Evolutionary conservation across 225 moss, liverwort and hornwort genomes (phyloP), one percentile per base, ranked within the genome.

Genomic region (Polytrichum commune): DNA sequence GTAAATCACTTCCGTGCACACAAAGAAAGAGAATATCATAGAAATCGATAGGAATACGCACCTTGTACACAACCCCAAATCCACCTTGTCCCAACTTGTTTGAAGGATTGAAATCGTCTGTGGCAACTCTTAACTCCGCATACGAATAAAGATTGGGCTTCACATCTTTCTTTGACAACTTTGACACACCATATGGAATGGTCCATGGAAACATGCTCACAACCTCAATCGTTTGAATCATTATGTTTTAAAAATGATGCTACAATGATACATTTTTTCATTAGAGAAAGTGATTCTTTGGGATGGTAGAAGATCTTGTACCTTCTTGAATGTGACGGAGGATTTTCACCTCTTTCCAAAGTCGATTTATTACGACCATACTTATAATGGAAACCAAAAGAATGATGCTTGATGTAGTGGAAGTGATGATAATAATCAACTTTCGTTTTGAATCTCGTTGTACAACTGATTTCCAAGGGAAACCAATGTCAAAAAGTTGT

Each of bases 51-150:
- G 6, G 6, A 0, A 6, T n/a, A 65, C 18, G 3, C 9, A 67
- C 67, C 67, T 67, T 67, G 67, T 67, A 67, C 6, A 53, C 67
- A 6, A 38, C 46, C 5, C 67, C 67, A 67, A 32, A 67, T 29
- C 32, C 22, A 22, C 67, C 67, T 32, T 67, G 67, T 22, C 67
- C 67, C 9, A 67, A 1, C 32, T 67, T 67, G 19, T 30, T 38
- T 19, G n/a, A n/a, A 6, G 18, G 67, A 22, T 53, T 19, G 25
- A 67, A 67, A 22, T 67, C 19, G 7, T 35, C 22, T 1, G 67
- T 67, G n/a, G 67, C 67, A 19, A 38, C 35, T 23, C 10, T 53
- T 9, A 67, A 1, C 19, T 67, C 67, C 32, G 29, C 35, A 22
- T 67, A 53, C 4, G 67, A 29, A 67, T 19, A 67, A 9, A 67